Percentiles rank a stretch among this genome's conserved stretches.
Evolutionary conservation across 306 rosid genomes (phyloP).

Genomic region (Lathyrus aphaca): DNA sequence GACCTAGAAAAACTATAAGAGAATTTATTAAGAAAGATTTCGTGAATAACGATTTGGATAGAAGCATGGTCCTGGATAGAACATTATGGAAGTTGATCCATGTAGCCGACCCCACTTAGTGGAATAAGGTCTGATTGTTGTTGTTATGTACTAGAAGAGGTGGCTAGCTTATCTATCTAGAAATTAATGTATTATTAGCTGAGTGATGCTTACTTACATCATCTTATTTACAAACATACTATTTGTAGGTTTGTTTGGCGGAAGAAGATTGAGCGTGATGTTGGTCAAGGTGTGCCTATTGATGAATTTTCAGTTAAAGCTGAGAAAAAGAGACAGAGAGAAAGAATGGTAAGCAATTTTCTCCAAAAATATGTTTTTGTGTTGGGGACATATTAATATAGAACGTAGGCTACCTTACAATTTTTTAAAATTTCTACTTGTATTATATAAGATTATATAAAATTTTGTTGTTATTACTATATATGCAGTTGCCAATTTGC

Average conservation of each 20-base stretch:
- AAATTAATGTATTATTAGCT: background rate
- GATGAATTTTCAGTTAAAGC: constrained; percentile 71
- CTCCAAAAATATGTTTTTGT: background rate
- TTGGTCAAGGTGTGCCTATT: constrained; percentile 67
- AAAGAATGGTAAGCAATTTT: constrained; percentile 68
- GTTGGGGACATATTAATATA: background rate
- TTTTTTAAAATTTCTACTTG: background rate
- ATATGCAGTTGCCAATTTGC: background rate
- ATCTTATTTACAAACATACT: constrained; percentile 12
- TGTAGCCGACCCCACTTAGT: too few species aligned
- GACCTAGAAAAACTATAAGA: too few species aligned
- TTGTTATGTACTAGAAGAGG: background rate
- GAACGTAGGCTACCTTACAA: background rate
- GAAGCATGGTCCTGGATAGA: too few species aligned
- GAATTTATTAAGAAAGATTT: too few species aligned
- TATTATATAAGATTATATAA: background rate
- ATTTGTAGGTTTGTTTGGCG: constrained; percentile 90
- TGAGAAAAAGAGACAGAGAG: constrained; percentile 76
- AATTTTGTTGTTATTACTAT: background rate
- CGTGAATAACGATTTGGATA: too few species aligned
- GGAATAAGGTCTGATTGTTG: background rate
- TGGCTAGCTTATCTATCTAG: background rate
- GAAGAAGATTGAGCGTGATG: constrained; percentile 94
- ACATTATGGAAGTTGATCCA: too few species aligned
- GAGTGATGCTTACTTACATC: background rate